phyloP scores from a whole-genome alignment of 192 early-diverging fungal species.

The Ambispora gerdemannii region DNA sequence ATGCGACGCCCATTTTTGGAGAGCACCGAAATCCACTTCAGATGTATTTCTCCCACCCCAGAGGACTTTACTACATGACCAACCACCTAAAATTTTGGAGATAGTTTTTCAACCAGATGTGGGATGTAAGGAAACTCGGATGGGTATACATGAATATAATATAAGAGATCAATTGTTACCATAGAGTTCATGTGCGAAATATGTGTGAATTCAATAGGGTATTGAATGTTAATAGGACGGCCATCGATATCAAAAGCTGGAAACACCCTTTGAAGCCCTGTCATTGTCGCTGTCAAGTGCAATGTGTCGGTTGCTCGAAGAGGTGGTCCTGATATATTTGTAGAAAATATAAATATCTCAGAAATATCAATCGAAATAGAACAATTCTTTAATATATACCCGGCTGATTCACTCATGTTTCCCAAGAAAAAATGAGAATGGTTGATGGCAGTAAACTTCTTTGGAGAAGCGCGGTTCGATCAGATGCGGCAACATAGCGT shows the following conservation, averaged over 20 bases:
- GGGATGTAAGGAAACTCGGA: not conserved
- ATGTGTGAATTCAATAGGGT: conserved; percentile 22
- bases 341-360: conserved; percentile 3
- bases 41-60: conserved; percentile 19
- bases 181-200: conserved; percentile 26
- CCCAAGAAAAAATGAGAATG: conserved; percentile 15
- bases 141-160: too few relatives aligned
- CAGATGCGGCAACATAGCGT: conserved; percentile 1
- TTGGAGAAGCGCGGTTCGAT: not conserved
- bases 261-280: conserved; percentile 13
- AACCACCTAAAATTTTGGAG: conserved; percentile 24
- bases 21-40: conserved; percentile 20
- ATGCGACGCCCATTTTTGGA: conserved; percentile 15
- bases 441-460: conserved; percentile 10
- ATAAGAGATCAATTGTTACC: conserved; percentile 13
- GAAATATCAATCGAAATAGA: not conserved
- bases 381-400: conserved; percentile 12
- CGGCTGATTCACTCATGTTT: conserved; percentile 15
- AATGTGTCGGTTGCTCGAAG: conserved; percentile 17
- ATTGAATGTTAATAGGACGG: conserved; percentile 19
- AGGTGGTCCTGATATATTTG: conserved; percentile 21
- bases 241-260: conserved; percentile 19
- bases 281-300: conserved; percentile 23
- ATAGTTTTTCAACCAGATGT: too few relatives aligned
- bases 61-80: conserved; percentile 15